Base-by-base conservation (phyloP, 495 filamentous ascomycete species). In the Aspergillus cavernicola region DNA sequence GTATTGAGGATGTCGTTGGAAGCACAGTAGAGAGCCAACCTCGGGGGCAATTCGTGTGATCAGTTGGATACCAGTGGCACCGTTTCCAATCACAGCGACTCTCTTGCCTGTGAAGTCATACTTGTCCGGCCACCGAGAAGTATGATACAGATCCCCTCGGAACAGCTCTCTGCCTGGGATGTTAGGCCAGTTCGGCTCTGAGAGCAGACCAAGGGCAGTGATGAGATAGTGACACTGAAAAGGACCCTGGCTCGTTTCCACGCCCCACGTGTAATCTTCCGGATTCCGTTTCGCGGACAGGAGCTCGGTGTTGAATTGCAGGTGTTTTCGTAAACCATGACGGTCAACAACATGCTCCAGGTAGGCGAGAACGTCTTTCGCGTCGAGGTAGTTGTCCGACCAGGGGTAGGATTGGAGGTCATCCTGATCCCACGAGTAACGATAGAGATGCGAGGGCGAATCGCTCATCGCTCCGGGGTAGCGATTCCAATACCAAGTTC, bases 401-500 rank as follows among this genome's bases (percentile, higher is more conserved):
- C 60, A 65, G 6, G 58, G 60, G 28, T 60, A 64, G 1, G n/a
- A 45, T 2, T 32, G 48, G 0, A 67, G 55, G 11, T 50, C 47
- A 23, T 69, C 62, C 1, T 36, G 12, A 28, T 66, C 64, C 52
- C 62, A 66, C 1, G 62, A 58, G 38, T 55, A 69, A 0, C 62
- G 64, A 37, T 67, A 67, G 2, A 67, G 19, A 39, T 52, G 37
- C 16, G 38, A 53, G 33, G 43, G 42, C 1, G 47, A 53, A 26
- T 63, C 58, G 20, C 48, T 57, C 33, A 54, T 46, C 2, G 63
- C 57, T 0, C 65, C 65, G 8, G 65, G 65, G 35, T 66, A 68
- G 2, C 56, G 45, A 39, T 66, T 66, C 56, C 54, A 60, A 32
- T 69, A 63, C 79, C 78, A 81, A 16, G 72, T 72, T 4, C 80